A percentile compares a stretch with the other conserved stretches of the same genome.
phyloP scores from a whole-genome alignment of 306 rosid genomes.

The Luffa aegyptiaca region DNA sequence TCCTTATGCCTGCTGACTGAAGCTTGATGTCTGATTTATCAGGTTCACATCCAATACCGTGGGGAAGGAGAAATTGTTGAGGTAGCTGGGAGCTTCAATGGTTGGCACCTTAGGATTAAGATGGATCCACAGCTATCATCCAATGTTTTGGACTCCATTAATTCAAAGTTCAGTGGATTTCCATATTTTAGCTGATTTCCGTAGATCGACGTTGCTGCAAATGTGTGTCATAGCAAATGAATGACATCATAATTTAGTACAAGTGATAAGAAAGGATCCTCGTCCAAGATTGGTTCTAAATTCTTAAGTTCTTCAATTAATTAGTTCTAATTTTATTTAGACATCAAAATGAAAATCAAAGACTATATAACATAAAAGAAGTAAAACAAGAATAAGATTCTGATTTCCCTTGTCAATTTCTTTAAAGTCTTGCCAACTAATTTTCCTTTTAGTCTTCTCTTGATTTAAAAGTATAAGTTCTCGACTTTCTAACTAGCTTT shows the following conservation, averaged over 20 bases:
- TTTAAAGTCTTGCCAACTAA: neutral
- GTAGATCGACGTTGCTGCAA: neutral
- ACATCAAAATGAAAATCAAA: neutral
- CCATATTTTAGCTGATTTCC: neutral
- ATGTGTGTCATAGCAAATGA: neutral
- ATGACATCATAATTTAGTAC: neutral
- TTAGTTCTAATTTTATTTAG: neutral
- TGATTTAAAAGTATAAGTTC: neutral
- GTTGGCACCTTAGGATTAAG: conserved; percentile 76
- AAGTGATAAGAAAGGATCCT: neutral
- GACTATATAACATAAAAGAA: neutral
- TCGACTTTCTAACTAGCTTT: neutral
- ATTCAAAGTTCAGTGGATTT: conserved; percentile 40
- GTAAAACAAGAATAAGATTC: neutral
- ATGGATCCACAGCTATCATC: conserved; percentile 57
- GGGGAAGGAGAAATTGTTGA: conserved; percentile 76
- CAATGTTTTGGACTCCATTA: conserved; percentile 25
- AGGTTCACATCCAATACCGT: conserved; percentile 58
- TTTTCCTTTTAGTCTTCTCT: neutral
- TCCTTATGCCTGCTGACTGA: conserved; percentile 17
- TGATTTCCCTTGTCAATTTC: neutral
- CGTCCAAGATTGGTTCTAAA: neutral
- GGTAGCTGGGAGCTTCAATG: conserved; percentile 90
- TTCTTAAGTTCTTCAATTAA: neutral
- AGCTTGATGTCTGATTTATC: conserved; percentile 19